Percentiles rank a stretch among this genome's conserved stretches.
phyloP scores from a whole-genome alignment of 108 stramenopile genomes.

The Bacterosira constricta region DNA sequence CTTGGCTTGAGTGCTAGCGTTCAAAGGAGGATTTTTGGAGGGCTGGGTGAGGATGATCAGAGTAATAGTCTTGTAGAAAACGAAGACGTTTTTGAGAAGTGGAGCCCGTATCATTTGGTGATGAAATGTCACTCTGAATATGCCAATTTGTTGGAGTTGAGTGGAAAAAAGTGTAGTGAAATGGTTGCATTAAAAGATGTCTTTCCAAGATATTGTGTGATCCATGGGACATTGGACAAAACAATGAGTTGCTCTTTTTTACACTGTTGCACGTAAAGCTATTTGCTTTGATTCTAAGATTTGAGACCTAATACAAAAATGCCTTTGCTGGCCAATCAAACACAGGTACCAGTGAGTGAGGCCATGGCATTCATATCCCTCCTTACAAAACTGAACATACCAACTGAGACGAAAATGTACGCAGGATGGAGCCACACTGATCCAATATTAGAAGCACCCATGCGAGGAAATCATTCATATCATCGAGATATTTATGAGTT shows the following conservation, averaged over 20 bases:
- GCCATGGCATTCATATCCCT: constrained; percentile 41
- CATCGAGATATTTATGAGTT: constrained; percentile 63
- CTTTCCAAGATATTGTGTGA: constrained; percentile 54
- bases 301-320: neutral
- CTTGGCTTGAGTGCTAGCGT: constrained; percentile 50
- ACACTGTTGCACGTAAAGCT: neutral
- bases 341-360: constrained; percentile 46
- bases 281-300: neutral
- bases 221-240: constrained; percentile 59
- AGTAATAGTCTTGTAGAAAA: neutral
- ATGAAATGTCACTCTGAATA: constrained; percentile 34
- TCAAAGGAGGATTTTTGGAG: constrained; percentile 52
- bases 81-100: constrained; percentile 25
- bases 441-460: constrained; percentile 67
- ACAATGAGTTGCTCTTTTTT: constrained; percentile 29
- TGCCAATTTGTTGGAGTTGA: neutral
- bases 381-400: constrained; percentile 26
- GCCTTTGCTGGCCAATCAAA: neutral
- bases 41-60: neutral
- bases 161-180: neutral
- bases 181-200: constrained; percentile 18
- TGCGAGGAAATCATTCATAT: constrained; percentile 66
- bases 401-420: constrained; percentile 33
- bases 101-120: constrained; percentile 46
- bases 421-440: constrained; percentile 72